phyloP scores from a whole-genome alignment of 2,329 filamentous ascomycete genomes.

The Cladosporium velox region DNA sequence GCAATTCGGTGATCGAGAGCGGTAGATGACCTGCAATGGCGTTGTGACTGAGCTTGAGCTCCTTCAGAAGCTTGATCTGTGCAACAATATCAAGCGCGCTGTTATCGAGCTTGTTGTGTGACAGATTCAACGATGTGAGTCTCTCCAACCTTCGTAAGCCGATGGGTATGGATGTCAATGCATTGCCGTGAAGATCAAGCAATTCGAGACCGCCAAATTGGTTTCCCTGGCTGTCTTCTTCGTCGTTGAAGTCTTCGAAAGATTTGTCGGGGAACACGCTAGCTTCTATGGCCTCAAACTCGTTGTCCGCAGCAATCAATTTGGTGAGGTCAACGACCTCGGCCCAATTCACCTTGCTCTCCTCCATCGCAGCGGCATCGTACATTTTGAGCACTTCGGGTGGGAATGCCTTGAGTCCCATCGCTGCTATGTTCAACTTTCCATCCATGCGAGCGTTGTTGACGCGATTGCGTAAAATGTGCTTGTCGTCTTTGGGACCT shows the following conservation, averaged over 20 bases:
- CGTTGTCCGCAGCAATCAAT: conserved; percentile 87
- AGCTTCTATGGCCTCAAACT: conserved; percentile 73
- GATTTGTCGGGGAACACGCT: conserved; percentile 73
- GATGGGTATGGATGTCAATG: conserved; percentile 69
- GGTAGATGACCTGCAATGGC: conserved; percentile 69
- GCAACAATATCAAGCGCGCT: conserved; percentile 70
- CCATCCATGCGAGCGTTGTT: conserved; percentile 74
- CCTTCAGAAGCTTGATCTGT: conserved; percentile 70
- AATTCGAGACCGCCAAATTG: conserved; percentile 81
- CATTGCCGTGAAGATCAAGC: conserved; percentile 84
- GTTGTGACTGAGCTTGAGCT: conserved; percentile 81
- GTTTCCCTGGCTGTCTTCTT: conserved; percentile 67
- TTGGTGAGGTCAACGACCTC: conserved; percentile 85
- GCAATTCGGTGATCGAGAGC: conserved; percentile 62
- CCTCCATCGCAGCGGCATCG: conserved; percentile 68
- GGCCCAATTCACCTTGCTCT: conserved; percentile 73
- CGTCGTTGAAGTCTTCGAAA: conserved; percentile 56
- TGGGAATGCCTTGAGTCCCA: conserved; percentile 78
- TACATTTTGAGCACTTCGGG: conserved; percentile 89
- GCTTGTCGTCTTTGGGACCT: conserved; percentile 60
- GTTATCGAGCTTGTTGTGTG: conserved; percentile 75
- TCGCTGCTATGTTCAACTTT: conserved; percentile 81
- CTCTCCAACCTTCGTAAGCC: conserved; percentile 73
- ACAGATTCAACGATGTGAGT: conserved; percentile 78
- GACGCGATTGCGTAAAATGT: conserved; percentile 72